Base-by-base conservation (phyloP, 169 alveolate genomes). In the Miamiensis avidus region DNA sequence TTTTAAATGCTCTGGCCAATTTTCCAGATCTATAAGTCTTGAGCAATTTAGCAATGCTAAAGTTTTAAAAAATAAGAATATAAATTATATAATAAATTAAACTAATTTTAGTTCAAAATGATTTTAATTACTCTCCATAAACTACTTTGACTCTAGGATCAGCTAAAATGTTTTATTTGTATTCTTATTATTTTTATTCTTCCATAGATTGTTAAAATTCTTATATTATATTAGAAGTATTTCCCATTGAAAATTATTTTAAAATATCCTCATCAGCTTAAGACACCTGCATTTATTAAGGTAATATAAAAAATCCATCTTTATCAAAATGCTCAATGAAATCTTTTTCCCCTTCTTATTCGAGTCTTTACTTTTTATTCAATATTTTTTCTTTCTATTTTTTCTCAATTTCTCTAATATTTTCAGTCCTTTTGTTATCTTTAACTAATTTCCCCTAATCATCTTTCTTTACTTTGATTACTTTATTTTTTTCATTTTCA, bases 1-100 rank as follows among this genome's bases (percentile, higher is more conserved):
- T 94, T 83, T 96, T 97, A 82, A 98, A 97, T 25, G 99, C 98
- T 90, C 97, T 96, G 33, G 99, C 99, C 31, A 98, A 86, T 85
- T 97, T 97, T 16, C 99, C 99, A 73, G 97, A 93, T 87, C 97
- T 96, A 77, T 97, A 98, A 30, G 92, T 87, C 74, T 87, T 85
- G 76, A 97, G 83, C 78, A 96, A 88, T 78, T 94, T 93, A 0
- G 98, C 99, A 11, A 96, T 91, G 15, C 91, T 86, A 11, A 49
- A 49, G 27, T 25, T 0, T 89, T 89, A n/a, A 90, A 92, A 75
- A 92, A 88, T 86, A 78, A 78, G 1, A 74, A 75, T 75, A 25
- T 69, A 86, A 78, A 85, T 76, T 72, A 78, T 34, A 76, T 92
- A 89, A 65, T 78, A 49, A 11, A 49, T 20, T 49, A 49, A 11